A percentile compares a stretch with the other conserved stretches of the same genome.
These are phyloP conservation scores for Colletotrichum shisoi DNA, from an alignment of 2,329 filamentous ascomycete genomes.

Conservation along the genomic window DNA sequence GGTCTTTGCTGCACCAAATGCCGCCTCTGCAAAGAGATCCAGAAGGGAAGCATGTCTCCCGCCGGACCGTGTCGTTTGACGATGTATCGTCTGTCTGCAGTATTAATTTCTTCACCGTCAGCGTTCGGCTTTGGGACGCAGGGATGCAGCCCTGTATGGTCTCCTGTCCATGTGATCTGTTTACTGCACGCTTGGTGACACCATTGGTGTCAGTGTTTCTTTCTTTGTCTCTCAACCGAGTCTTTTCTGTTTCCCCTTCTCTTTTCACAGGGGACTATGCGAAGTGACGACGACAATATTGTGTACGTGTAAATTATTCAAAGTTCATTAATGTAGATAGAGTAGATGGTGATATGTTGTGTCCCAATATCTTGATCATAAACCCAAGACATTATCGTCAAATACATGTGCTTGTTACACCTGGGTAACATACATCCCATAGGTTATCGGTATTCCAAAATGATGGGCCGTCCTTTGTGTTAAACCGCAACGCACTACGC, in stretches of 20 bases:
- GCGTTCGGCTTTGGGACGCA: conserved; percentile 7
- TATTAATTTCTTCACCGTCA: conserved; percentile 26
- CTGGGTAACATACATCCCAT: conserved; percentile 4
- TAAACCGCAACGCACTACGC: conserved; percentile 17
- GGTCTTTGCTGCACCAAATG: conserved; percentile 8
- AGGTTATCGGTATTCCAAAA: conserved; percentile 31
- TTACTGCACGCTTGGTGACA: neutral
- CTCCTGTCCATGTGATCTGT: neutral
- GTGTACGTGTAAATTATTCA: neutral
- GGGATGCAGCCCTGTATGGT: conserved; percentile 10
- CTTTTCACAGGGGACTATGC: no score
- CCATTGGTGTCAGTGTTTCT: neutral
- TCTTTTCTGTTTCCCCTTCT: no score
- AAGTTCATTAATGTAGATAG: conserved; percentile 21
- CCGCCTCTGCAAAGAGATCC: neutral
- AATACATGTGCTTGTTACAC: conserved; percentile 14
- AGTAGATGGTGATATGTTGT: neutral
- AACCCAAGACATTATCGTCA: conserved; percentile 20
- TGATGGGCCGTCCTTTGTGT: conserved; percentile 28
- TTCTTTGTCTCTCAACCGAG: no score
- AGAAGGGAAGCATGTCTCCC: neutral
- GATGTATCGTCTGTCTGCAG: neutral
- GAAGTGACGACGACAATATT: no score
- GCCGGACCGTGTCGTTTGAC: neutral
- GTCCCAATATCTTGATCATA: neutral